Conservation (phyloP, 345 rosid genomes). For the Populus ilicifolia region DNA sequence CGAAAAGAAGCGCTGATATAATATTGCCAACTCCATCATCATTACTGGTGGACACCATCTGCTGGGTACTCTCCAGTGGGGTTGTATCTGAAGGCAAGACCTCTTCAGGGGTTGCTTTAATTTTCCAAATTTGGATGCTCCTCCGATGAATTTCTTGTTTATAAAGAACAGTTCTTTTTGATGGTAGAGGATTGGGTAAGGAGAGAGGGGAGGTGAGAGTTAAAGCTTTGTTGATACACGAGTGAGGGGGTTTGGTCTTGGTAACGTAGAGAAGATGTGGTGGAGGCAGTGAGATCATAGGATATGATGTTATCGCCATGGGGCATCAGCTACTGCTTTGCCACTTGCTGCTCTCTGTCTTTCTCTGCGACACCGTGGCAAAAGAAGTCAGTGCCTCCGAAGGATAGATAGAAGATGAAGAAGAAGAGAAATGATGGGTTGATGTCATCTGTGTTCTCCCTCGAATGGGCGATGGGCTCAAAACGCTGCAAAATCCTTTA, state of each 20-base stretch:
- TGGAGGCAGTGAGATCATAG: conserved; percentile 2
- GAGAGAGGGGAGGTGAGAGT: conserved; percentile 13
- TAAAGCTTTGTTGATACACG: conserved; percentile 15
- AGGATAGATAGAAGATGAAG: too few relatives aligned
- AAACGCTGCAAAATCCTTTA: too few relatives aligned
- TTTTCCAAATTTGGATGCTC: conserved; percentile 33
- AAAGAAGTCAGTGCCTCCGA: not conserved
- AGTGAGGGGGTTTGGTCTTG: conserved; percentile 27
- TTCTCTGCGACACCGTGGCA: not conserved
- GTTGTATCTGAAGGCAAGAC: conserved; percentile 30
- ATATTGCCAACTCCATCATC: conserved; percentile 46
- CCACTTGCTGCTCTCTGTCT: not conserved
- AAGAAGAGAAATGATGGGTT: too few relatives aligned
- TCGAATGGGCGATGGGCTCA: too few relatives aligned
- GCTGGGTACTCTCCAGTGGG: conserved; percentile 32
- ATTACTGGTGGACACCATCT: conserved; percentile 30
- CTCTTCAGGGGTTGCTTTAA: conserved; percentile 45
- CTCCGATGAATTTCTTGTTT: conserved; percentile 8
- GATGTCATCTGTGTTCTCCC: too few relatives aligned
- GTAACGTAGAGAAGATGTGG: conserved; percentile 20
- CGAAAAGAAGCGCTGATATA: conserved; percentile 50
- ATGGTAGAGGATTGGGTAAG: conserved; percentile 23
- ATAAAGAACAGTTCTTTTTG: conserved; percentile 18
- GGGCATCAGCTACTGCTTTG: conserved; percentile 14
- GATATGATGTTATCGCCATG: conserved; percentile 27